Evolutionary conservation across 129 eudicot species (phyloP), one percentile per base, ranked within the genome.

Genomic region (Centrapalus pauciflorus): DNA sequence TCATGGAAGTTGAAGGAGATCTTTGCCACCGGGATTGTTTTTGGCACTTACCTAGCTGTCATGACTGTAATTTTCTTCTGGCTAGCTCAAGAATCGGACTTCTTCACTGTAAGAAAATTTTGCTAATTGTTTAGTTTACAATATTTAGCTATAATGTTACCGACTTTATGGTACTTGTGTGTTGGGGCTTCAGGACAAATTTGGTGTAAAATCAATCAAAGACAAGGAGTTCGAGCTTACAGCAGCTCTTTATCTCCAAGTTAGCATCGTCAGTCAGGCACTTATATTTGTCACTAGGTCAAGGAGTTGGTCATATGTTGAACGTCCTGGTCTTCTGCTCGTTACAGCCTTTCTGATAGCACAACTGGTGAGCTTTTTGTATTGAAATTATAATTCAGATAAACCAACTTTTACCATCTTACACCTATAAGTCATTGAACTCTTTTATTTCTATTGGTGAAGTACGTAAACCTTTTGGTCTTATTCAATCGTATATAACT

Each of bases 1-100:
- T 90, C 97, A 25, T 90, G 97, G 97, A 90, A 90, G 57, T 85
- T 90, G 27, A 77, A 25, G 51, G 97, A 90, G 76, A 90, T 90
- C 25, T 90, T 90, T 63, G 78, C 87, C 64, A 90, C 97, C 10
- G 97, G 97, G 28, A 19, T 90, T 34, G 95, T 90, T 63, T 80
- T 77, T 7, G 97, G 97, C 24, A 70, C 95, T 72, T 90, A 90
- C 57, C 63, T 90, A 26, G 97, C 97, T 19, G 74, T 90, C 55
- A 86, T 90, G 97, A 90, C 91, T 0, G 97, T 90, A 3, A 61
- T 90, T 21, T 90, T 90, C 85, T 90, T 90, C 83, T 90, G 95
- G 95, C 66, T 67, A 37, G 83, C 79, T 75, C 73, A 69, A 3
- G 89, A 86, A 14, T 79, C 97, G 7, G 80, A 81, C 67, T 90